Evolutionary conservation across 148 eudicot genomes (phyloP).

Genomic region (Amaranthus palmeri): DNA sequence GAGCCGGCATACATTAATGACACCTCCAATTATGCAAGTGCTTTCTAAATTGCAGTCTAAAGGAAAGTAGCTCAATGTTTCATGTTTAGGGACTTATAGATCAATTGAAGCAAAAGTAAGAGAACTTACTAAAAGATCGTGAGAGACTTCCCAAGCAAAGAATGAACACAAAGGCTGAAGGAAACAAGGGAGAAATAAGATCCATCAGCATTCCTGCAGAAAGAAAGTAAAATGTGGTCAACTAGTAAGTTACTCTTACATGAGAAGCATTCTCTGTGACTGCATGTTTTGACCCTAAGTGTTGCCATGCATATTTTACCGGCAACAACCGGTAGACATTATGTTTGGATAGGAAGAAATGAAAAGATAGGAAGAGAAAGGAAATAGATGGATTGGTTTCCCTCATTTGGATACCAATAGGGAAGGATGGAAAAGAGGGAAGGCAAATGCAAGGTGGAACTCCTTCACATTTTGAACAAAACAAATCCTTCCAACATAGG

Average conservation of each 20-base stretch:
- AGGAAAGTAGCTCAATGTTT: not conserved
- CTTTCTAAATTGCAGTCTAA: not conserved
- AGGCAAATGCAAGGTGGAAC: too few species aligned
- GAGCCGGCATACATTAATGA: too few species aligned
- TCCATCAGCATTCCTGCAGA: constrained; percentile 98
- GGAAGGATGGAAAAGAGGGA: too few species aligned
- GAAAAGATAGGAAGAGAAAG: too few species aligned
- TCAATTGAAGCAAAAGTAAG: constrained; percentile 2
- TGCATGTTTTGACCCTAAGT: too few species aligned
- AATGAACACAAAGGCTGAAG: constrained; percentile 85
- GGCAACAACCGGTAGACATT: too few species aligned
- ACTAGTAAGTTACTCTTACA: not conserved
- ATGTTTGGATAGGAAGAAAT: too few species aligned
- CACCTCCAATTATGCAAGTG: not conserved
- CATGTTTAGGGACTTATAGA: not conserved
- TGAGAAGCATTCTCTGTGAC: not conserved
- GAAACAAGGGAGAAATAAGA: constrained; percentile 93
- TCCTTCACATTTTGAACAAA: too few species aligned
- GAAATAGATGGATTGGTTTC: too few species aligned
- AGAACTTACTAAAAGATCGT: constrained; percentile 92
- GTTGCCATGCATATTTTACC: too few species aligned
- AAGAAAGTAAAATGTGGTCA: constrained; percentile 10
- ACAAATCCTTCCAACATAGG: too few species aligned
- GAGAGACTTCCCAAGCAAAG: constrained; percentile 97
- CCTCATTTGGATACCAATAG: too few species aligned